Evolutionary conservation across 2,329 filamentous ascomycete genomes (phyloP), one percentile per base, ranked within the genome.

Genomic region (Hymenoscyphus repandus): DNA sequence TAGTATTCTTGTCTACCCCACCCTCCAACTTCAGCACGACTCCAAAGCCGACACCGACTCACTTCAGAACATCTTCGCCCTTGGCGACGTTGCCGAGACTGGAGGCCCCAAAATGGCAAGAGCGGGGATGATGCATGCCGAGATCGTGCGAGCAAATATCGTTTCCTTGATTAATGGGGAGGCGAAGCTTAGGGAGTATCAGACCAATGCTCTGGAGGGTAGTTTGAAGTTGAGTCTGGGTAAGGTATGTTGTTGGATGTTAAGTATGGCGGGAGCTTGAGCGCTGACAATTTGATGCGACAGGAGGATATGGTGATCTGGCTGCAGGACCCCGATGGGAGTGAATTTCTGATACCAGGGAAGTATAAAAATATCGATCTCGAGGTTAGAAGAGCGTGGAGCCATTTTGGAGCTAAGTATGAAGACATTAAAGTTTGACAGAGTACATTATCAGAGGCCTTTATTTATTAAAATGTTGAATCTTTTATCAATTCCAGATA

Each of bases 21-120:
- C 72, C 0, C 63, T 80, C 7, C 76, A 79, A 49, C 20, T 49
- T n/a, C 5, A 46, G 20, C 20, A 30, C 15, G 10, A 27, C 27
- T 10, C n/a, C 15, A 43, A 39, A 18, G 15, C 34, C 2, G 2
- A 48, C 34, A n/a, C 36, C 6, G 13, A 31, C 43, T 15, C 12
- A 10, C 63, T 66, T 42, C 54, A 63, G 1, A 64, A 72, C 33
- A 68, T 80, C 12, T 80, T 76, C 57, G 75, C 76, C 0, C 62
- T 74, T 0, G 78, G 77, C 6, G 77, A 80, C 57, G 72, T 80
- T 18, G 72, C 76, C 11, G 70, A 73, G 10, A 69, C 69, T n/a
- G 66, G 66, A 1, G 64, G 64, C 0, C 63, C 65, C 10, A 69
- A 66, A 27, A 74, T 74, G 58, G 75, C 69, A 2, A 67, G 74